Evolutionary conservation across 805 yeast species (phyloP), one percentile per base, ranked within the genome.

Genomic region (Debaryomyces maramus): DNA sequence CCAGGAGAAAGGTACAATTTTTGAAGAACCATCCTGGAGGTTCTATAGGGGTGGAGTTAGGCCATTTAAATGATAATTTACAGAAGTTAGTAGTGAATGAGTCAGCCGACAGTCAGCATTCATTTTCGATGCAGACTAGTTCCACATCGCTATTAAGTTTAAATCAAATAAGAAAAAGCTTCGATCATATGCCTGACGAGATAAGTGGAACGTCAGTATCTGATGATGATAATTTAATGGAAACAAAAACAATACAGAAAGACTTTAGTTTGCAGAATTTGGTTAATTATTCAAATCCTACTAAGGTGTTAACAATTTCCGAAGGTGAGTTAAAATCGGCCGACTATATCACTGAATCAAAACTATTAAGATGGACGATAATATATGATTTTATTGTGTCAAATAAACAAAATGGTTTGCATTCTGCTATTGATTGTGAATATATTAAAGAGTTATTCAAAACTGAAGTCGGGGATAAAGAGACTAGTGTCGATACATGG

Each of bases 11-110:
- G 46, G 63, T 59, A 42, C 60, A 73, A 26, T 88, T 88, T 61
- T 81, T 84, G 6, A 75, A 75, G 45, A 76, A 83, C 55, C 97
- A 88, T 54, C 97, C 97, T 1, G 96, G 96, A 15, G 97, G 97
- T 13, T 85, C 93, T 2, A 88, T 88, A 54, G 97, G 97, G 11
- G 69, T 64, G 4, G 60, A 61, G 45, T 62, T 67, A 46, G 55
- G 61, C 40, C 65, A 66, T 41, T 53, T 67, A 44, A 63, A 65
- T 47, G 61, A 56, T 24, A 58, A 58, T 34, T 39, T 51, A 22
- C 41, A 27, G 8, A 28, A 30, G 20, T 27, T 35, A 3, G 17
- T 26, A 8, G 23, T 48, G 19, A 17, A 10, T 15, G 38, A 36
- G 19, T 22, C 11, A 8, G 33, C 17, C n/a, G 19, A 39, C 14